Conservation (phyloP, 768 basidiomycete genomes). For the Hericium erinaceus region DNA sequence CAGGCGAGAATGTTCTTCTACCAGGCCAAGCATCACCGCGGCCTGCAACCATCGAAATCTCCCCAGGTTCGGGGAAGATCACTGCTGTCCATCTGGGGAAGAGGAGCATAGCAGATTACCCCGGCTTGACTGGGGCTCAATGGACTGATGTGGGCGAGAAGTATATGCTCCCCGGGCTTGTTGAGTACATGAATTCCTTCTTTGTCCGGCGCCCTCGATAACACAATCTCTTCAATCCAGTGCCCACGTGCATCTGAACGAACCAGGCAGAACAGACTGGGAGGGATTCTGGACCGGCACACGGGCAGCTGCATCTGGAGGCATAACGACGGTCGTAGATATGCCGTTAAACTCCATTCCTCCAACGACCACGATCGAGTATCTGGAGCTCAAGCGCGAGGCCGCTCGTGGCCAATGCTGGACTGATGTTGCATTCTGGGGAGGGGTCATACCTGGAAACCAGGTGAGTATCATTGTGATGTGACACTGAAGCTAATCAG, state of each 20-base stretch:
- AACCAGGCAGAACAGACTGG: constrained; percentile 90
- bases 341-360: constrained; percentile 99
- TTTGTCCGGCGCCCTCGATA: too few species aligned
- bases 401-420: constrained; percentile 69
- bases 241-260: constrained; percentile 88
- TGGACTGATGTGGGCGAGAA: constrained; percentile 30
- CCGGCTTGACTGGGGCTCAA: constrained; percentile 18
- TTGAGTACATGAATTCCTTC: constrained; percentile 34
- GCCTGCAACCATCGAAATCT: constrained; percentile 35
- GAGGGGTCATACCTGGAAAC: constrained; percentile 90
- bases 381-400: constrained; percentile 61
- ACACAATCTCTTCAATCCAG: constrained; percentile 27
- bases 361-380: constrained; percentile 79
- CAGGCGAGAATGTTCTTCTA: constrained; percentile 18
- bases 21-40: constrained; percentile 15
- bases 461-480: constrained; percentile 35
- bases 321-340: constrained; percentile 92
- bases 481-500: neutral
- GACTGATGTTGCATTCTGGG: constrained; percentile 89
- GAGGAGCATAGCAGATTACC: constrained; percentile 12
- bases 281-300: constrained; percentile 94
- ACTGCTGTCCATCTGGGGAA: constrained; percentile 20
- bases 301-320: constrained; percentile 81
- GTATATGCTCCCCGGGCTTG: constrained; percentile 41
- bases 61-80: constrained; percentile 32